Evolutionary conservation across 805 yeast species (phyloP), one percentile per base, ranked within the genome.

Genomic region (Zygosaccharomyces lentus): DNA sequence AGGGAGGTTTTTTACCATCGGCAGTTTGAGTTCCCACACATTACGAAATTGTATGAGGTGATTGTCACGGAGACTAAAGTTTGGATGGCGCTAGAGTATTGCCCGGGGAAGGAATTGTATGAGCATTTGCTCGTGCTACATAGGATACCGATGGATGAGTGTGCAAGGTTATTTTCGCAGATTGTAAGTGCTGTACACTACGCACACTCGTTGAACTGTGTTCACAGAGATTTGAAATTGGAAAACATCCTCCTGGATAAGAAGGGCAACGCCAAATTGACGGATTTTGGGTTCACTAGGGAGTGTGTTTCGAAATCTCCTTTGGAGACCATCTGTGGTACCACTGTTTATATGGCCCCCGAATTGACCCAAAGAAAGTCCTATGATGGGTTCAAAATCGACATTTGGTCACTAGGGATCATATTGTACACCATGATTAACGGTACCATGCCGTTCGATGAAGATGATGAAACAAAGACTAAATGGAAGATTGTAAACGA

Each of bases 261-360:
- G 53, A 72, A 74, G 47, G 68, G 78, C 19, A 72, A 80, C 38
- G 80, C 87, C 16, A 89, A 89, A 62, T 68, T 91, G 42, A 82
- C 96, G 5, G 99, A 91, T 68, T 90, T 91, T 66, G 99, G 99
- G 0, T 91, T 91, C 64, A 87, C 96, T 0, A 72, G 98, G 50
- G 96, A 87, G 56, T 79, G 75, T 48, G 73, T 73, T 26, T 69
- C 74, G 0, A 72, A 83, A 41, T 66, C 73, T 4, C 65, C 83
- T 38, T 66, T 91, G 27, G 85, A 83, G 41, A 93, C 96, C 0
- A 74, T 89, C 1, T 91, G 99, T 66, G 99, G 99, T 2, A 91
- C 98, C 0, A 81, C 89, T 1, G 95, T 88, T 2, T 91, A 91
- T 62, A 90, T 91, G 96, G 96, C 99, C 0, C 99, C 99, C 0